phyloP scores from a whole-genome alignment of 1,139 yeast species.

The Candida sojae region DNA sequence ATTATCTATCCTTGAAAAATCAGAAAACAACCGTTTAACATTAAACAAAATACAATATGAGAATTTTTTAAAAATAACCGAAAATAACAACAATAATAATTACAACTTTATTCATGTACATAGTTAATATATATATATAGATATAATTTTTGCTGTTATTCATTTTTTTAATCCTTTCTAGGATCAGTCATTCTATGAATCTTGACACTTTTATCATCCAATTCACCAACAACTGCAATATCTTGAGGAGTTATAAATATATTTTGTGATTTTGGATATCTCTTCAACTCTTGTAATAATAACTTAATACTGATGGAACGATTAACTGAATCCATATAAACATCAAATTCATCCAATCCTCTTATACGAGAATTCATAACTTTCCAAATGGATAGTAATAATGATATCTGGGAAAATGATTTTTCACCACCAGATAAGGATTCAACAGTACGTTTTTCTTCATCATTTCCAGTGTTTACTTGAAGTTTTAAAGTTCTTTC shows the following conservation, averaged over 20 bases:
- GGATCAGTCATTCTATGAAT: slow-evolving; percentile 74
- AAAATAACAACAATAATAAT: neutral
- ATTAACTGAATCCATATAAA: slow-evolving; percentile 94
- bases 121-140: slow-evolving; percentile 8
- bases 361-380: slow-evolving; percentile 85
- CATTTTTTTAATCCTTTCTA: slow-evolving; percentile 31
- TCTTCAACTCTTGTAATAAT: slow-evolving; percentile 67
- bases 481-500: slow-evolving; percentile 53
- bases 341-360: slow-evolving; percentile 97
- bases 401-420: slow-evolving; percentile 88
- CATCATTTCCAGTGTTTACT: slow-evolving; percentile 63
- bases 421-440: slow-evolving; percentile 97
- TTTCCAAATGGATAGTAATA: slow-evolving; percentile 88
- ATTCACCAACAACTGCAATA: slow-evolving; percentile 73
- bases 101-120: slow-evolving; percentile 6
- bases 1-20: neutral
- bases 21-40: neutral
- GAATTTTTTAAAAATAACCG: neutral
- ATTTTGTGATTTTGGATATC: slow-evolving; percentile 72
- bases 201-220: slow-evolving; percentile 60
- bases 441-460: slow-evolving; percentile 66
- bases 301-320: slow-evolving; percentile 77
- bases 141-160: too few species aligned
- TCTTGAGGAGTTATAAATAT: slow-evolving; percentile 95
- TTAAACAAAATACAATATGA: slow-evolving; percentile 5